Evolutionary conservation across 495 filamentous ascomycete genomes (phyloP), one percentile per base, ranked within the genome.

Genomic region (Endocarpon pusillum): DNA sequence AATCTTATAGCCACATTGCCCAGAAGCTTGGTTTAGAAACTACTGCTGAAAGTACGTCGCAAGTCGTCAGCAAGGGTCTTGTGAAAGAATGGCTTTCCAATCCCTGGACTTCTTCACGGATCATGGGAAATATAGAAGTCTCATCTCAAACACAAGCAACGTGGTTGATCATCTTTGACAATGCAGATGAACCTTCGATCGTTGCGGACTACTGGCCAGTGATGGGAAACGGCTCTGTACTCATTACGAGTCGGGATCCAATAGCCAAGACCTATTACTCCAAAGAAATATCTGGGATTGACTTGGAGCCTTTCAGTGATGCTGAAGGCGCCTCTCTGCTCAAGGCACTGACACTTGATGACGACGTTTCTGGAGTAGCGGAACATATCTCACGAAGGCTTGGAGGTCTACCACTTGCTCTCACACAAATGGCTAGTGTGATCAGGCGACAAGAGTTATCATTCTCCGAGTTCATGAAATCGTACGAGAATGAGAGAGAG

Each of bases 141-240:
- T n/a, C n/a, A n/a, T n/a, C n/a, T n/a, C n/a, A 33, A 12, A 12
- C 33, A 26, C 37, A 46, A 30, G 49, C 51, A 16, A 45, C 36
- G 3, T 63, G 58, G 55, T 37, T 63, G 2, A 22, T 63, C 8
- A 46, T 63, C 24, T 57, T 57, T 32, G 58, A 62, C 38, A 56
- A 57, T 22, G 54, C 47, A 7, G 51, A 57, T 36, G 34, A 51
- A 17, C 48, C 42, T 10, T 38, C 42, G 25, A 40, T 53, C 4
- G 37, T 62, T 3, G 37, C 36, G 3, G 48, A 56, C 27, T 57
- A 46, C 33, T 55, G 52, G 54, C 58, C 54, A 2, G 10, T 22
- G 8, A 32, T 43, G 12, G 39, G 47, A 1, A 42, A 24, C 19
- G 57, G 58, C 16, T 52, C 46, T 4, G 34, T 62, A 24, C 43